Evolutionary conservation across 805 yeast species (phyloP).

Genomic region (Candida corydali): DNA sequence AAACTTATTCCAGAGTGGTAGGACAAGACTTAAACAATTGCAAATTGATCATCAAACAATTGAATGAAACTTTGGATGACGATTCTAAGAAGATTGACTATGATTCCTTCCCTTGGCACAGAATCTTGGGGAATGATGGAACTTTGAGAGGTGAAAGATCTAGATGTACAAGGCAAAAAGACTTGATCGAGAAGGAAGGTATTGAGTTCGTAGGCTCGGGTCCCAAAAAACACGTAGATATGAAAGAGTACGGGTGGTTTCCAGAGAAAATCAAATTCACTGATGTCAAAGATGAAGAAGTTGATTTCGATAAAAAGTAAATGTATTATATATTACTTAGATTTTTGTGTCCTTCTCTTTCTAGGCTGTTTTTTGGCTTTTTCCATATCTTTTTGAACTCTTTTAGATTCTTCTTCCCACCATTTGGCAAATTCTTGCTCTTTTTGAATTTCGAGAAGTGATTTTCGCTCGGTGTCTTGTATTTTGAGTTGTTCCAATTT

Average conservation of each 20-base stretch:
- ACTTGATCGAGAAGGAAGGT: conserved; percentile 44
- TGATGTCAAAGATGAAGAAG: conserved; percentile 5
- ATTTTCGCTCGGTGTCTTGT: conserved; percentile 28
- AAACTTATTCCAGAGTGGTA: conserved; percentile 61
- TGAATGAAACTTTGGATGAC: conserved; percentile 18
- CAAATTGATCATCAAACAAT: conserved; percentile 17
- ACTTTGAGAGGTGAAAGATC: conserved; percentile 47
- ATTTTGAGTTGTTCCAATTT: conserved; percentile 27
- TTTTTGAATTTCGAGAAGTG: conserved; percentile 67
- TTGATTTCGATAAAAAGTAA: neutral
- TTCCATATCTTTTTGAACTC: conserved; percentile 47
- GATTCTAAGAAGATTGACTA: conserved; percentile 11
- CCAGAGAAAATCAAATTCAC: conserved; percentile 43
- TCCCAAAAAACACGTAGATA: conserved; percentile 29
- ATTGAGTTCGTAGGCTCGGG: conserved; percentile 29
- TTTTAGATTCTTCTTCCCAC: conserved; percentile 80
- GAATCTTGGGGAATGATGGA: conserved; percentile 64
- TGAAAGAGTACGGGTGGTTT: conserved; percentile 64
- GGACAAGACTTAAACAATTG: conserved; percentile 63
- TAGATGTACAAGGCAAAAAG: conserved; percentile 46
- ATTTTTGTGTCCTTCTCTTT: conserved; percentile 1
- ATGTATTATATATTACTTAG: neutral
- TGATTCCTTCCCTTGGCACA: conserved; percentile 72
- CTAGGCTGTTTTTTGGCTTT: neutral
- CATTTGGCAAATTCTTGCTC: conserved; percentile 83